These are phyloP conservation scores for Diaporthe citrichinensis DNA, from an alignment of 2,329 filamentous ascomycete genomes.

Conservation along the genomic window DNA sequence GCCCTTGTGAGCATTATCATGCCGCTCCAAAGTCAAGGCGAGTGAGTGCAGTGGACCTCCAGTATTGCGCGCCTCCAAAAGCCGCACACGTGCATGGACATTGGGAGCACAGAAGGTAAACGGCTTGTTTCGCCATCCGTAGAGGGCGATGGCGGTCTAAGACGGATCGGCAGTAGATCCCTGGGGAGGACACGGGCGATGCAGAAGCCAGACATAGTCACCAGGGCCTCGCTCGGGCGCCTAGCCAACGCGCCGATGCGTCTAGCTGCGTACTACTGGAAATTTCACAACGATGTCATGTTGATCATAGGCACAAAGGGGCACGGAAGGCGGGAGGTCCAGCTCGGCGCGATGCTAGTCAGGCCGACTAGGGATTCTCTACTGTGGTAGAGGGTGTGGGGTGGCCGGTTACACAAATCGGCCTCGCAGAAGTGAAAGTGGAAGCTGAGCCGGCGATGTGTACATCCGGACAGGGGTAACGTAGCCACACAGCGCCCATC, in stretches of 20 bases:
- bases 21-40: not conserved
- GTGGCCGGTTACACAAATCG: not conserved
- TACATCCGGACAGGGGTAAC: not conserved
- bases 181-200: not conserved
- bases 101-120: not conserved
- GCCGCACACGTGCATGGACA: not conserved
- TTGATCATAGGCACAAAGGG: not conserved
- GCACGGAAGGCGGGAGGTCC: conserved; percentile 1
- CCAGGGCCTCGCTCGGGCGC: not conserved
- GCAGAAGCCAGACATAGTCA: not conserved
- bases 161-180: conserved; percentile 7
- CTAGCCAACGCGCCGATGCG: not conserved
- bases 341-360: conserved; percentile 16
- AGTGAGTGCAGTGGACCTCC: not conserved
- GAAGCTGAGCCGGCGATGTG: not conserved
- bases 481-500: not conserved
- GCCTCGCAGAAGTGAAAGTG: conserved; percentile 13
- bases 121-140: not conserved
- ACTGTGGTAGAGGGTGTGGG: not conserved
- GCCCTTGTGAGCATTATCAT: conserved; percentile 14
- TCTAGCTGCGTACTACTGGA: conserved; percentile 6
- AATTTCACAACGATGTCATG: conserved; percentile 10
- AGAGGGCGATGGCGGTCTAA: not conserved
- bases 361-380: not conserved
- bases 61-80: not conserved